A percentile compares a stretch with the other conserved stretches of the same genome.
Conservation (phyloP, 2,329 filamentous ascomycete species). For the Botrytis tulipae region DNA sequence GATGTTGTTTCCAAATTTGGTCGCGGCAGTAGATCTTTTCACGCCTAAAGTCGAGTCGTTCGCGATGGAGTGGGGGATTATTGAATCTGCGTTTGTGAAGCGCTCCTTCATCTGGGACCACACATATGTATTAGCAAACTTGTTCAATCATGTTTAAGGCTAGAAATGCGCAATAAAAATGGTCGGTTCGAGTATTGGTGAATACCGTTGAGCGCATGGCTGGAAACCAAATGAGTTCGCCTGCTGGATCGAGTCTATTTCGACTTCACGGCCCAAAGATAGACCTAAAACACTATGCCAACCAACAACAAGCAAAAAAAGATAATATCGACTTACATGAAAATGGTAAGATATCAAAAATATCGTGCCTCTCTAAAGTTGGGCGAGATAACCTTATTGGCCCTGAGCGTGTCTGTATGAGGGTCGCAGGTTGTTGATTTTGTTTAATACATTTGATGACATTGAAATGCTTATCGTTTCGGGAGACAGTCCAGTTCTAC, state of each 20-base stretch:
- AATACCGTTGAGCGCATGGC: slow-evolving; percentile 9
- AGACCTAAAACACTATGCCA: slow-evolving; percentile 4
- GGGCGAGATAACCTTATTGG: neutral
- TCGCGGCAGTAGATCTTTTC: neutral
- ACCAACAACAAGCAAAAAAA: neutral
- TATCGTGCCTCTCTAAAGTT: neutral
- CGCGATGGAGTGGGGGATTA: slow-evolving; percentile 8
- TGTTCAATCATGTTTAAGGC: neutral
- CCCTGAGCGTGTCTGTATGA: neutral
- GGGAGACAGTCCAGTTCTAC: neutral
- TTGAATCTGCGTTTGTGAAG: neutral
- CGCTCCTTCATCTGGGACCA: slow-evolving; percentile 10
- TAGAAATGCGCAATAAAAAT: neutral
- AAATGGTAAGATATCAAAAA: neutral
- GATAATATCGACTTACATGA: neutral
- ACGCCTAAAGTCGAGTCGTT: neutral
- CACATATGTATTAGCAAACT: slow-evolving; percentile 9
- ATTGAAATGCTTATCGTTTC: slow-evolving; percentile 3
- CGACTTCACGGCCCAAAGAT: slow-evolving; percentile 13
- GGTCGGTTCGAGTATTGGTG: neutral
- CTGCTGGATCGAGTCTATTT: slow-evolving; percentile 12
- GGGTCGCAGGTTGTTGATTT: slow-evolving; percentile 1
- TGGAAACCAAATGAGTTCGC: neutral
- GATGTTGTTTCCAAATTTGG: neutral
- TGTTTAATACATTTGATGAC: neutral